Base-by-base conservation (phyloP, 805 yeast genomes). In the Pichia insulana region DNA sequence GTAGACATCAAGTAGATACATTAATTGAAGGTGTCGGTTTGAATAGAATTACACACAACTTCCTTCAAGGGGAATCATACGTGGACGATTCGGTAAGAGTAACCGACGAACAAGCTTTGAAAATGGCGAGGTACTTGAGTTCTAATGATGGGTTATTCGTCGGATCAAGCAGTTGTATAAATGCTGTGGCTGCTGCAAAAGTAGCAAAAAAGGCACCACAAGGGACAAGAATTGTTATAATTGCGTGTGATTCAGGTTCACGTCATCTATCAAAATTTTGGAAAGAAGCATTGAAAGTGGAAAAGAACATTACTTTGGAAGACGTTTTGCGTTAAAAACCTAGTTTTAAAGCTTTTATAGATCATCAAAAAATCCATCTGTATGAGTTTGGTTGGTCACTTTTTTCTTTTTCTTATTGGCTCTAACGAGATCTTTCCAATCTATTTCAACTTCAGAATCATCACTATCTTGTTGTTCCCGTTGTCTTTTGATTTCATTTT, bases 1-100 rank as follows among this genome's bases (percentile, higher is more conserved):
- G 97, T 56, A 68, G 98, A 51, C 97, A 92, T 60, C 98, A 90
- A 62, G 97, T 90, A 2, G 98, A 90, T 60, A 92, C 97, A 0
- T 56, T 89, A 2, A 80, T 90, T 3, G 98, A 90, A 61, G 98
- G 98, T 0, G 83, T 90, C 25, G 98, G 98, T 0, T 64, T 90
- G 44, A 92, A 87, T 53, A 68, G 98, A 49, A 65, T 92, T 20
- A 90, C 98, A 0, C 73, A 74, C 54, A 90, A 90, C 59, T 85
- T 90, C 59, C 63, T 69, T 36, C 73, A 71, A 39, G 97, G 87
- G 2, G 87, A 84, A 51, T 56, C 61, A 1, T 71, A 60, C 44
- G 78, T 90, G 12, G 95, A 87, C 56, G 89, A 80, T 48, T 80
- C 96, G 0, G 69, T 85, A 16, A 68, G 88, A 44, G 95, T 90